A percentile compares a stretch with the other conserved stretches of the same genome.
phyloP scores from a whole-genome alignment of 306 rosid genomes.

The Arachis stenosperma region DNA sequence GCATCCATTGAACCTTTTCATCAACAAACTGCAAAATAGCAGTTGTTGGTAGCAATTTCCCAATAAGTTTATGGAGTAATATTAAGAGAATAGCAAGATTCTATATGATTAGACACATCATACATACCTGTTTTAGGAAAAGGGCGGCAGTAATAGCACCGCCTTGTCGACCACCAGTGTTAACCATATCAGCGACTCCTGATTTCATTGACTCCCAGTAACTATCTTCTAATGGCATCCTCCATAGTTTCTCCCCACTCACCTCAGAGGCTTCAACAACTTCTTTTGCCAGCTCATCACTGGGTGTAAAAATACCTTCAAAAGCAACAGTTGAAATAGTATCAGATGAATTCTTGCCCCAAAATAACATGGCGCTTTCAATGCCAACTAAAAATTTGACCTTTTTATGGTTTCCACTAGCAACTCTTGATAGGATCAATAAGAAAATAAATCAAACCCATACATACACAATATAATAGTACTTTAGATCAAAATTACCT shows the following conservation, averaged over 20 bases:
- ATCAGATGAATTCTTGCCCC: conserved; percentile 24
- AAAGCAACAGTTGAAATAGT: conserved; percentile 32
- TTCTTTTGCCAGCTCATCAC: conserved; percentile 93
- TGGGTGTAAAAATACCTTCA: conserved; percentile 89
- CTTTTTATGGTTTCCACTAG: background rate
- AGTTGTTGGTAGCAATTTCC: conserved; percentile 7
- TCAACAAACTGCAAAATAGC: conserved; percentile 78
- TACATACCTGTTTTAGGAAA: conserved; percentile 86
- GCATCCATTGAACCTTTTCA: conserved; percentile 98
- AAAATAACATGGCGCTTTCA: conserved; percentile 5
- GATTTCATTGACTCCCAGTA: conserved; percentile 99
- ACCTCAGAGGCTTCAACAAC: conserved; percentile 75
- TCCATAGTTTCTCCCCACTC: conserved; percentile 96
- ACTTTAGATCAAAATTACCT: conserved; percentile 51
- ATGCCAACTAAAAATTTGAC: background rate
- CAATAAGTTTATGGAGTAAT: conserved; percentile 2
- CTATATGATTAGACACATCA: conserved; percentile 31
- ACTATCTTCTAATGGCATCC: conserved; percentile 96
- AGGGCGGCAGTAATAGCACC: conserved; percentile 95
- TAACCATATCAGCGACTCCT: conserved; percentile 94
- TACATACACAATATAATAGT: background rate
- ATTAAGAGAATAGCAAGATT: background rate
- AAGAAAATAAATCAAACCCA: background rate
- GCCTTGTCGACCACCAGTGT: conserved; percentile 84
- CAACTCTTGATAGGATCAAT: conserved; percentile 2